phyloP scores from a whole-genome alignment of 192 early-diverging fungal species.

The Backusella mclennaniae region DNA sequence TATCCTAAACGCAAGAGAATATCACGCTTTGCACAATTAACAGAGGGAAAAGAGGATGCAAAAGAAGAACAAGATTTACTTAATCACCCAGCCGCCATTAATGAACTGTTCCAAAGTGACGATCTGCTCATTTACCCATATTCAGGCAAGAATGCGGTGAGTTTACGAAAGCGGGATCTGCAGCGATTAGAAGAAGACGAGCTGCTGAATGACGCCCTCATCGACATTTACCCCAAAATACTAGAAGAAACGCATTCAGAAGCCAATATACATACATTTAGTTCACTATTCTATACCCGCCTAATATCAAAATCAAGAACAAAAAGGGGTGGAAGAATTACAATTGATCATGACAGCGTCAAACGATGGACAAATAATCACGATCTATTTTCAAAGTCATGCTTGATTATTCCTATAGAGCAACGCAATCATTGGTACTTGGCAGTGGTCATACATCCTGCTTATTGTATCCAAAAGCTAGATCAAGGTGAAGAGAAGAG shows the following conservation, averaged over 20 bases:
- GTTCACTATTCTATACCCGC: slow-evolving; percentile 8
- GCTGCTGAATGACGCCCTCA: background rate
- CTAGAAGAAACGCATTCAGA: background rate
- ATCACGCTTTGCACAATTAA: background rate
- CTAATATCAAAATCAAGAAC: background rate
- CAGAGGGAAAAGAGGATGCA: background rate
- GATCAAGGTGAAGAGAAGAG: background rate
- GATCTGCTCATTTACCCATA: slow-evolving; percentile 4
- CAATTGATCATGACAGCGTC: background rate
- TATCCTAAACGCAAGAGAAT: background rate
- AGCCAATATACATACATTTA: background rate
- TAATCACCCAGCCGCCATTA: background rate
- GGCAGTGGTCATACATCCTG: background rate
- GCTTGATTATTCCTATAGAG: background rate
- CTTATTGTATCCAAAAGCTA: background rate
- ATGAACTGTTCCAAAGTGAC: background rate
- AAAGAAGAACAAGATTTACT: background rate
- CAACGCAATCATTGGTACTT: slow-evolving; percentile 10
- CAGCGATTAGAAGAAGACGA: slow-evolving; percentile 5
- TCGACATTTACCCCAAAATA: slow-evolving; percentile 10
- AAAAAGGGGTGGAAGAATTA: background rate
- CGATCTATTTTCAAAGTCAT: background rate
- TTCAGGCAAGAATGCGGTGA: background rate
- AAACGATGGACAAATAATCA: background rate
- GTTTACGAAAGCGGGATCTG: background rate